Percentiles rank a stretch among this genome's conserved stretches.
Evolutionary conservation across 176 grass and related monocot species (phyloP).

Genomic region (Puya raimondii): DNA sequence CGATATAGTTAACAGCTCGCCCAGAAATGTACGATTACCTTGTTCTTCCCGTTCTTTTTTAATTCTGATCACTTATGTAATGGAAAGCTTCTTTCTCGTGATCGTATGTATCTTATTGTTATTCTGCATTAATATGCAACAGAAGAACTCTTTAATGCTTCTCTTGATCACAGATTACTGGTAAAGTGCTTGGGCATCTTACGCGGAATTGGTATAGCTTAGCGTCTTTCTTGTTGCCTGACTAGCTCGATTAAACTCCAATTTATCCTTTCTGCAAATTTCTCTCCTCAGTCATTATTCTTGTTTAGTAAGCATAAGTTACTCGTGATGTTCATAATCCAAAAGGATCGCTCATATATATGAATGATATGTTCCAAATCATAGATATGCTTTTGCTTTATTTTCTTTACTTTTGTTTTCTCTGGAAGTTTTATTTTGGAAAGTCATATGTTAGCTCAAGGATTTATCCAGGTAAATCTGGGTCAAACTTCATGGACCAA

Average conservation of each 20-base stretch:
- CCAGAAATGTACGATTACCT: constrained; percentile 28
- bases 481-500: not conserved
- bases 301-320: no score
- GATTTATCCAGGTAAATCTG: not conserved
- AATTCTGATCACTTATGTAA: not conserved
- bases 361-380: not conserved
- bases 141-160: not conserved
- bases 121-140: not conserved
- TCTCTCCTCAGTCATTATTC: no score
- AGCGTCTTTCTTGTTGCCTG: no score
- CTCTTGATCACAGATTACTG: not conserved
- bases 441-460: not conserved
- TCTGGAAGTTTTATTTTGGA: not conserved
- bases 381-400: not conserved
- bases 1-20: constrained; percentile 24
- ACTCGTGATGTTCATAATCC: no score
- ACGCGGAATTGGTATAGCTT: no score
- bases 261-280: no score
- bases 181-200: no score
- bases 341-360: not conserved
- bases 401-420: not conserved
- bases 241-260: no score
- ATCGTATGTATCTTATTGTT: not conserved
- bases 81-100: not conserved
- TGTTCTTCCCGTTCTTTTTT: not conserved